A percentile compares a stretch with the other conserved stretches of the same genome.
Conservation (phyloP, 208 protist genomes). For the Wallacemonas collosoma region DNA sequence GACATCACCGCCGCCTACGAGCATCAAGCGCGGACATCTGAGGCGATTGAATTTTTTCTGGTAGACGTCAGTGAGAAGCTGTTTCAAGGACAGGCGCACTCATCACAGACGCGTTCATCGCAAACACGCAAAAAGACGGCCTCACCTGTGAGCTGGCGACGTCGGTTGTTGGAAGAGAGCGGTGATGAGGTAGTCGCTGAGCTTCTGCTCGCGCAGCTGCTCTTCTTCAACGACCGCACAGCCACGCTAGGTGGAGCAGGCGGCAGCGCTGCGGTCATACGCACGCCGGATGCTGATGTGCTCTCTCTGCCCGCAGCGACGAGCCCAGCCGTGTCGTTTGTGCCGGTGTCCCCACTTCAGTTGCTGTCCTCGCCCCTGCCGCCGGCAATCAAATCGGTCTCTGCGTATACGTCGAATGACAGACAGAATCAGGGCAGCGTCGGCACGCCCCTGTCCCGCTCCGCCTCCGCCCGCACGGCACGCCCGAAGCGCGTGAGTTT, state of each 20-base stretch:
- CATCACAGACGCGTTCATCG: neutral
- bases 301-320: neutral
- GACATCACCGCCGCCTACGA: neutral
- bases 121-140: neutral
- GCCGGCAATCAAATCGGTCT: neutral
- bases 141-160: conserved; percentile 13
- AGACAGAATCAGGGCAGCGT: no score
- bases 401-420: neutral
- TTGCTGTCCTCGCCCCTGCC: conserved; percentile 8
- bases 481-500: conserved; percentile 7
- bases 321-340: neutral
- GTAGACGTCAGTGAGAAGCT: neutral
- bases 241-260: neutral
- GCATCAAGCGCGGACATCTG: neutral
- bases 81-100: neutral
- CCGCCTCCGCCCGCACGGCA: neutral
- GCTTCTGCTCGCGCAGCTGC: conserved; percentile 10
- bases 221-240: conserved; percentile 4
- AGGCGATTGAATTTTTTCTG: neutral
- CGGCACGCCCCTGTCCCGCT: no score
- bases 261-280: neutral
- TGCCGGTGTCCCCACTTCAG: conserved; percentile 6
- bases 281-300: neutral
- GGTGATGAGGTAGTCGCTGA: conserved; percentile 1
- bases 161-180: conserved; percentile 2